Evolutionary conservation across 2,329 filamentous ascomycete species (phyloP).

Genomic region (Clonostachys byssicola): DNA sequence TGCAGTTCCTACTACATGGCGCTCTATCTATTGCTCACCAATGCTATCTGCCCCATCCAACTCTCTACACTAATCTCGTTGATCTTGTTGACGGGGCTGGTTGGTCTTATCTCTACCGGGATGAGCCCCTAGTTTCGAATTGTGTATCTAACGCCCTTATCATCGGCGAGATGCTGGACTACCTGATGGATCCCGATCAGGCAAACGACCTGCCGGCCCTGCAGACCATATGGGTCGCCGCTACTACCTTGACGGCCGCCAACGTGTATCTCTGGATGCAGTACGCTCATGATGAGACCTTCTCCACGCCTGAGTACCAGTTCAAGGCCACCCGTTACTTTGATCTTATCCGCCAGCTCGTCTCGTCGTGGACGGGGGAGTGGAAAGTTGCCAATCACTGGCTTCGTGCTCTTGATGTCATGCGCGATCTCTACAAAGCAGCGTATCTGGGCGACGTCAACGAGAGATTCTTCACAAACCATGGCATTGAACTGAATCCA

Average conservation of each 20-base stretch:
- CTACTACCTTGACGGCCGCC: constrained; percentile 8
- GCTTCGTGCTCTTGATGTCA: constrained; percentile 9
- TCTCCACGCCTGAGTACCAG: not conserved
- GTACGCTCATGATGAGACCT: constrained; percentile 7
- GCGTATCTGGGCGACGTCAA: constrained; percentile 11
- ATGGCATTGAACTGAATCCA: not conserved
- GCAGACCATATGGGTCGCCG: constrained; percentile 11
- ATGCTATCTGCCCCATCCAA: constrained; percentile 13
- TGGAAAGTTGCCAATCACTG: constrained; percentile 11
- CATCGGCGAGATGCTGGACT: constrained; percentile 9
- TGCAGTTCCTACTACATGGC: constrained; percentile 13
- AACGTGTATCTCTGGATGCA: constrained; percentile 12
- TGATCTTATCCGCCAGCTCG: constrained; percentile 3
- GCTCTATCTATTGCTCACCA: constrained; percentile 13
- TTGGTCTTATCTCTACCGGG: constrained; percentile 11
- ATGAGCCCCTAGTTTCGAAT: constrained; percentile 5
- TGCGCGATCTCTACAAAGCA: constrained; percentile 13
- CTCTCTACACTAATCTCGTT: constrained; percentile 8
- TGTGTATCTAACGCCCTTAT: constrained; percentile 11
- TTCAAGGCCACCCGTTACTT: constrained; percentile 4
- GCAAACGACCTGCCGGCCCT: not conserved
- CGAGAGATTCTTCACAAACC: not conserved
- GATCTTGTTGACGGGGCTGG: constrained; percentile 13
- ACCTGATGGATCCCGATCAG: constrained; percentile 1
- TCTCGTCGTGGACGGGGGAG: constrained; percentile 5